A percentile compares a stretch with the other conserved stretches of the same genome.
Conservation (phyloP, 192 early-diverging fungal genomes). For the Podochytrium sp. region DNA sequence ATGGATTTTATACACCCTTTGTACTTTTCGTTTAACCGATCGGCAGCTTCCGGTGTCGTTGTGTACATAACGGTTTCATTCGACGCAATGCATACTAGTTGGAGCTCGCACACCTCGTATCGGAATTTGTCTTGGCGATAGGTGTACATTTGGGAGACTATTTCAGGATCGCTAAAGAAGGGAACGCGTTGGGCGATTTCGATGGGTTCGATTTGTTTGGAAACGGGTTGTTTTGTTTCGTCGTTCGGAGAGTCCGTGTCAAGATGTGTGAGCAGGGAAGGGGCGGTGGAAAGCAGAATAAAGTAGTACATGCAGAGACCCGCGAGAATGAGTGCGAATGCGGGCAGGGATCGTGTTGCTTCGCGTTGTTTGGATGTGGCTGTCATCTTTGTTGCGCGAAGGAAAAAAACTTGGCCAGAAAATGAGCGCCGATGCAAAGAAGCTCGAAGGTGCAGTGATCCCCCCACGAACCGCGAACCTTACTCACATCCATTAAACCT, state of each 20-base stretch:
- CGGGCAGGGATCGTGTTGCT: too few species aligned
- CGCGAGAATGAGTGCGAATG: not conserved
- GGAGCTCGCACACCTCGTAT: not conserved
- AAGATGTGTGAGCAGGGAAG: too few species aligned
- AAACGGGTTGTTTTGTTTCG: not conserved
- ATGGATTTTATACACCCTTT: not conserved
- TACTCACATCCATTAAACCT: not conserved
- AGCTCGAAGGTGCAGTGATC: conserved; percentile 19
- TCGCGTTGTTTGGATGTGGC: not conserved
- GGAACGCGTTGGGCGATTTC: too few species aligned
- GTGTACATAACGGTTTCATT: conserved; percentile 8
- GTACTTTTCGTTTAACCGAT: not conserved
- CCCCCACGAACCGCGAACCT: not conserved
- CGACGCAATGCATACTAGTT: not conserved
- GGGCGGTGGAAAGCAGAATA: too few species aligned
- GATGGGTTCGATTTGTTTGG: too few species aligned
- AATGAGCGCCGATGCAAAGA: conserved; percentile 10
- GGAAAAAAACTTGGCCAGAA: not conserved
- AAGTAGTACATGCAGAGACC: too few species aligned
- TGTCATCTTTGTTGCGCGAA: not conserved
- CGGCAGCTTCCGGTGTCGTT: not conserved
- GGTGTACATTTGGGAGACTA: not conserved
- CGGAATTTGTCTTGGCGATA: not conserved
- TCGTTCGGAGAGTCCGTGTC: too few species aligned
- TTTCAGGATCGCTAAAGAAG: not conserved